Base-by-base conservation (phyloP, 495 filamentous ascomycete species). In the Penicillium salamii region DNA sequence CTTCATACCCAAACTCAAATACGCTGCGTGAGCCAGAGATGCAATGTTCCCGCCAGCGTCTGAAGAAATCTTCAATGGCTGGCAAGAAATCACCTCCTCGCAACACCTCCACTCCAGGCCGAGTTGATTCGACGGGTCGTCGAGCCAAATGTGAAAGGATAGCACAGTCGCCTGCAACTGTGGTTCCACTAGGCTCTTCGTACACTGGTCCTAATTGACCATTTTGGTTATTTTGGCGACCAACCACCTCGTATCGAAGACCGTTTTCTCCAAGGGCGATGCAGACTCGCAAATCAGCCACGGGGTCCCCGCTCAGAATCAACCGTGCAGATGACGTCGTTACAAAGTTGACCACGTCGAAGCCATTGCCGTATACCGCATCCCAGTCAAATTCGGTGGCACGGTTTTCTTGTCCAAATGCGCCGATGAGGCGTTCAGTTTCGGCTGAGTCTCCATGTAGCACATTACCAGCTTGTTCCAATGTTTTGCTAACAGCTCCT, bases 401-500 rank as follows among this genome's bases (percentile, higher is more conserved):
- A 37, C 87, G 85, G 55, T 97, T 98, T 68, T 98, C 93, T 14
- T 76, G 77, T 3, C 90, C 88, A 66, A 98, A 97, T 0, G 87
- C 88, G 29, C 70, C 71, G 33, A 98, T 74, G 65, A 98, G 78
- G 24, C 63, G 67, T 47, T 91, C 81, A 0, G 86, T 83, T 47
- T 88, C 79, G 7, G 71, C 67, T 0, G 76, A 71, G 44, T 88
- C 78, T 0, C 83, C 89, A 50, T 88, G 89, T 33, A 88, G 66
- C 5, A 96, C 85, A 0, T 66, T 57, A 8, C 70, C 65, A 3
- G 90, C 88, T 0, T 68, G 55, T 1, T 71, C 70, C 13, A 72
- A 69, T 0, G 67, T 70, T 67, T 97, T 97, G 9, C 70, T 62
- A 0, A 76, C 77, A 2, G 92, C 95, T 5, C 93, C 93, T 69